Base-by-base conservation (phyloP, 1,284 basidiomycete species). In the Tilletia caries region DNA sequence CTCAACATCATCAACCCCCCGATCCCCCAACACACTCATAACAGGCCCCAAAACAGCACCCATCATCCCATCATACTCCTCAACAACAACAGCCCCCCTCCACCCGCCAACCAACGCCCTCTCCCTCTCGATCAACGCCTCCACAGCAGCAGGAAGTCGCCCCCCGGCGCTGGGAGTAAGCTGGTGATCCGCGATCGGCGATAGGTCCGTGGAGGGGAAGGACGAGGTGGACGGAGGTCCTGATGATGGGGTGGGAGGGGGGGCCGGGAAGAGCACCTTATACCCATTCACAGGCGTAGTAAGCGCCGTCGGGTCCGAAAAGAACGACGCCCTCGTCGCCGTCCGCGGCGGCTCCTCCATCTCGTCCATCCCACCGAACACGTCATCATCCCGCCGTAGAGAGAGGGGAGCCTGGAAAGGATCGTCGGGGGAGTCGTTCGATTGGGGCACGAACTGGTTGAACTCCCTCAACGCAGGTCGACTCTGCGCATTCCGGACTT, bases 261-360 rank as follows among this genome's bases (percentile, higher is more conserved):
- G 58, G 10, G 58, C n/a, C n/a, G n/a, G 58, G n/a, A 33, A 62
- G 3, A 62, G 58, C 1, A 62, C 58, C 18, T 34, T 62, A 15
- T 32, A 62, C 8, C 58, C 58, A n/a, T 62, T 62, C 3, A 62
- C 58, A 20, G 58, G 58, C 5, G 58, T 62, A 3, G 58, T 62
- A 29, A 62, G 33, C 2, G 58, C 58, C 13, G 27, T 20, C 12
- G 58, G 27, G 29, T 62, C 58, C 29, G 25, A 18, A 54, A 54
- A 54, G 32, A 62, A 34, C 3, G 27, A 58, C 12, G 48, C 20
- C 20, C 48, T 20, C 10, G 48, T 50, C 20, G 48, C 48, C 20
- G 48, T 50, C 48, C 23, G 10, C 20, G 48, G 48, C 20, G 48
- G 48, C 20, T 50, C 48, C 10, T 50, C 48, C 48, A 18, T 6